These are phyloP conservation scores for Parachaetomium inaequale DNA, from an alignment of 495 filamentous ascomycete species.

Conservation along the genomic window DNA sequence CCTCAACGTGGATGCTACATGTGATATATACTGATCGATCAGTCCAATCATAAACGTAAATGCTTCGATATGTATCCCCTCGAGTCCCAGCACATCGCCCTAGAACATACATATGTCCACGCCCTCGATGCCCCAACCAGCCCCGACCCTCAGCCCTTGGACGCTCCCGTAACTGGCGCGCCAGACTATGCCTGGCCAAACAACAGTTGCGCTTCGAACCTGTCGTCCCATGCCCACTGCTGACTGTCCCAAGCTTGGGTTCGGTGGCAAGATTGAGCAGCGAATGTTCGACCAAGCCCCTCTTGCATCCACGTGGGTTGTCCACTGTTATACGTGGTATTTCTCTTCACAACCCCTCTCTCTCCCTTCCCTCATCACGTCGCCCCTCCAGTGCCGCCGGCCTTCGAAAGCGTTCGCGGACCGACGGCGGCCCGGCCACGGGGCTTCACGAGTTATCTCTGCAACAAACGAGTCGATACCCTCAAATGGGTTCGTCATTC, in stretches of 20 bases:
- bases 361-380: neutral
- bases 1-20: too few relatives aligned
- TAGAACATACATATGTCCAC: neutral
- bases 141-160: too few relatives aligned
- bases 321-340: neutral
- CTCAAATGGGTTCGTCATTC: too few relatives aligned
- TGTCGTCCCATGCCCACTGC: neutral
- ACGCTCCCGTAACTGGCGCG: too few relatives aligned
- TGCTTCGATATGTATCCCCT: neutral
- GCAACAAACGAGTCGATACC: too few relatives aligned
- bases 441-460: too few relatives aligned
- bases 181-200: neutral
- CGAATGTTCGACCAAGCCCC: neutral
- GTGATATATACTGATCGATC: too few relatives aligned
- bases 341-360: neutral
- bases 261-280: neutral
- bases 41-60: too few relatives aligned
- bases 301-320: neutral
- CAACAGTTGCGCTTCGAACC: neutral
- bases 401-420: neutral
- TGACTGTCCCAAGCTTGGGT: neutral
- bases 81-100: neutral
- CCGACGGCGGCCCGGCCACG: neutral
- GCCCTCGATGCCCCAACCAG: neutral
- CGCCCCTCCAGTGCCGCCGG: too few relatives aligned